Base-by-base conservation (phyloP, 169 alveolate species). In the Plasmodium coatneyi region DNA sequence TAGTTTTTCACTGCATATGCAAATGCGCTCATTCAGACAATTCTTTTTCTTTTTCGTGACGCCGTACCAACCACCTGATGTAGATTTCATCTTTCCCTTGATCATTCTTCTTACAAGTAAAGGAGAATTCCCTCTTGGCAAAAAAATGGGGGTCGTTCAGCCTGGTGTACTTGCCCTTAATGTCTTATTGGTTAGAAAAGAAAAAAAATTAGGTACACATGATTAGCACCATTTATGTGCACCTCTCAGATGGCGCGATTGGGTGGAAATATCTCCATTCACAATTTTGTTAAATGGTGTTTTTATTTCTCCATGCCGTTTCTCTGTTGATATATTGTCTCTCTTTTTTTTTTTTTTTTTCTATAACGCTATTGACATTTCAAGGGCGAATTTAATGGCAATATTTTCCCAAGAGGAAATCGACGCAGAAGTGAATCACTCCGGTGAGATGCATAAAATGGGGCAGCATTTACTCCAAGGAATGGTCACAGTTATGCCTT, bases 21-120 rank as follows among this genome's bases (percentile, higher is more conserved):
- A 41, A 41, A 41, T 41, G 52, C 52, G 16, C 16, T 30, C 36
- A 30, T 71, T 71, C 39, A 25, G 30, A 2, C 49, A 19, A 34
- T 71, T 19, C 41, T 54, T 39, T 32, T 49, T 19, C 39, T 19
- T 32, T 41, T 72, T 52, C 70, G 56, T 72, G 36, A 12, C 14
- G 56, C 78, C 60, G 22, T 84, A 84, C 92, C 92, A 71, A 84
- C 92, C 92, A 84, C 78, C 92, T 84, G 56, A 84, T 72, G 56
- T 84, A 84, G 60, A 84, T 84, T 52, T 84, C 92, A 9, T 84
- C 92, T 72, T 84, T 84, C 39, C 92, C 84, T 46, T 84, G 92
- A 54, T 84, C 92, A 46, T 82, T 19, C 60, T 84, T 84, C 78
- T 84, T 84, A 84, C 92, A 84, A 49, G 92, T 84, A 76, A 84